phyloP scores from a whole-genome alignment of 495 filamentous ascomycete species.

The Neurospora sp. region DNA sequence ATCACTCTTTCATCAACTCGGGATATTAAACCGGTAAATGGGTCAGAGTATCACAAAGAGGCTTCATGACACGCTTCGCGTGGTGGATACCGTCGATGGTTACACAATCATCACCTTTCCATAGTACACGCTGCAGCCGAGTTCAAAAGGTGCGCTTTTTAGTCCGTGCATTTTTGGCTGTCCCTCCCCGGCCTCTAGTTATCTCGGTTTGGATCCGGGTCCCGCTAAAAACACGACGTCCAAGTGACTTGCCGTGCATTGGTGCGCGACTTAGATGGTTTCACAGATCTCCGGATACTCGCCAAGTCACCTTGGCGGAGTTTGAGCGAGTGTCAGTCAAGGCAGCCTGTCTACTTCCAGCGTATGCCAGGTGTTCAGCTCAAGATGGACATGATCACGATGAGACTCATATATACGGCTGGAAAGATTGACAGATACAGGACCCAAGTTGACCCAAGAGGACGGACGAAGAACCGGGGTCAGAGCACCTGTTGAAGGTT shows the following conservation, averaged over 20 bases:
- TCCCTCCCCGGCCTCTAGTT: neutral
- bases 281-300: neutral
- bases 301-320: neutral
- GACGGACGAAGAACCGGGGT: no score
- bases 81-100: slow-evolving; percentile 7
- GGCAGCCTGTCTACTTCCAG: neutral
- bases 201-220: neutral
- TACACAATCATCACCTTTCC: slow-evolving; percentile 1
- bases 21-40: neutral
- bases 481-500: neutral
- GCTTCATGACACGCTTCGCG: neutral
- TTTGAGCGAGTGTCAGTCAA: neutral
- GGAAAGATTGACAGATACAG: neutral
- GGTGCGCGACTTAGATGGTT: neutral
- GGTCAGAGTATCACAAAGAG: neutral
- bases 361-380: neutral
- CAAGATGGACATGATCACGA: neutral
- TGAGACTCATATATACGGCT: neutral
- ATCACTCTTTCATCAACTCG: neutral
- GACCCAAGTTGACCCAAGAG: neutral
- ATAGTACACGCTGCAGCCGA: neutral
- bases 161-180: neutral
- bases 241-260: neutral
- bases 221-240: neutral
- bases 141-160: neutral